Evolutionary conservation across 164 flowering plant genomes (phyloP), one percentile per base, ranked within the genome.

Genomic region (Vitis amurensis): DNA sequence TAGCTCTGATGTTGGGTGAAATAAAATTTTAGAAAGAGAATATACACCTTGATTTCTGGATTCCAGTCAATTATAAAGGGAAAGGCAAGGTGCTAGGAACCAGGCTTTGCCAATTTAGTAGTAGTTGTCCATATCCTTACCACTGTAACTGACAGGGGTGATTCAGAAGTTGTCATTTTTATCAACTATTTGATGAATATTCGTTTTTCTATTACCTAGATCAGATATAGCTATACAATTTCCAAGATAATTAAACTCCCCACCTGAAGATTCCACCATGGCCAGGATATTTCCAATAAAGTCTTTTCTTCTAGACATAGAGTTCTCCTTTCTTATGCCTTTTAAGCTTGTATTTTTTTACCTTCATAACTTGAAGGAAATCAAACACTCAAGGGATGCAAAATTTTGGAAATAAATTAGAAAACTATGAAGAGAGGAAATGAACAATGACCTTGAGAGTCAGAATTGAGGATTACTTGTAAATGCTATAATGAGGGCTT

Each of bases 401-500:
- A 37, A 15, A 47, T 9, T 59, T 59, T 27, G 16, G 55, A 1
- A 9, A 30, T 7, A 56, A 47, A 53, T 55, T 3, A 47, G 50
- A 53, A 51, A 14, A 4, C 10, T 2, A 10, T 27, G 14, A 27
- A 59, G 61, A n/a, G 30, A 23, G 44, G 27, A 29, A 59, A 59
- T 14, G 17, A 19, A 6, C 44, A 37, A 37, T 0, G 7, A 37
- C 44, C 7, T 37, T 37, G 44, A 4, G 4, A 37, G 6, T 37
- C 44, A 37, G 0, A 37, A 37, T 37, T 37, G 44, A 37, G 44
- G 44, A 37, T 37, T 37, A 37, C 44, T 37, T 37, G 44, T 37
- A 37, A 37, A 19, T 55, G 17, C 61, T 59, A 8, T 56, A 67
- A 37, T 37, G 44, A 37, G 4, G 44, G 44, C 44, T 64, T 77